Evolutionary conservation across 208 protist genomes (phyloP).

Genomic region (Trypanosoma cruzi): DNA sequence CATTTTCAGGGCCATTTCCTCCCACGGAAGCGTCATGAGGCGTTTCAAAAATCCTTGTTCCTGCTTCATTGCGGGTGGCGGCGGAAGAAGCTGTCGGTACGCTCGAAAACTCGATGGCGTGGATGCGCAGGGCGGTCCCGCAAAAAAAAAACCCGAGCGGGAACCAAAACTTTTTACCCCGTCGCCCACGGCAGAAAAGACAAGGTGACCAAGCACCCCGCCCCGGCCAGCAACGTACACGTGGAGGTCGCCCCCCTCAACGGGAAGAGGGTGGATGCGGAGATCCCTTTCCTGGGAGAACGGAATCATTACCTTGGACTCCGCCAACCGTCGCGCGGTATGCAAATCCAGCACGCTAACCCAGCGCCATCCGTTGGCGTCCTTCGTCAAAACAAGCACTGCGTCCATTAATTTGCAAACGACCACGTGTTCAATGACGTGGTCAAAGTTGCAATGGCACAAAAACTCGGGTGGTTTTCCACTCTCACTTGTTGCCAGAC

Average conservation of each 20-base stretch:
- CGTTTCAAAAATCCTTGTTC: constrained; percentile 85
- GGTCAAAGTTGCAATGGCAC: constrained; percentile 43
- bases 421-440: constrained; percentile 60
- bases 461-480: constrained; percentile 18
- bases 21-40: constrained; percentile 80
- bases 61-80: constrained; percentile 71
- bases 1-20: constrained; percentile 75
- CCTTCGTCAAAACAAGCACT: constrained; percentile 69
- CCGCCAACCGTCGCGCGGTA: constrained; percentile 58
- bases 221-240: constrained; percentile 72
- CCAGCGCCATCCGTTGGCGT: constrained; percentile 83
- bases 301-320: constrained; percentile 62
- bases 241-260: constrained; percentile 60
- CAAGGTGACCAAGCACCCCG: constrained; percentile 67
- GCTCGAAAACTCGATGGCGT: constrained; percentile 63
- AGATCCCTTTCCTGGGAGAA: constrained; percentile 54
- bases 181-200: constrained; percentile 36
- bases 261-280: constrained; percentile 53
- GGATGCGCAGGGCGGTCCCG: constrained; percentile 34
- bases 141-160: constrained; percentile 13
- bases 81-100: constrained; percentile 65
- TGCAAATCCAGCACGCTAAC: constrained; percentile 76
- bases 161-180: not conserved
- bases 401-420: constrained; percentile 50
- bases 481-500: not conserved